A percentile compares a stretch with the other conserved stretches of the same genome.
Evolutionary conservation across 2,329 filamentous ascomycete species (phyloP).

Genomic region (Ascocoryne sarcoides): DNA sequence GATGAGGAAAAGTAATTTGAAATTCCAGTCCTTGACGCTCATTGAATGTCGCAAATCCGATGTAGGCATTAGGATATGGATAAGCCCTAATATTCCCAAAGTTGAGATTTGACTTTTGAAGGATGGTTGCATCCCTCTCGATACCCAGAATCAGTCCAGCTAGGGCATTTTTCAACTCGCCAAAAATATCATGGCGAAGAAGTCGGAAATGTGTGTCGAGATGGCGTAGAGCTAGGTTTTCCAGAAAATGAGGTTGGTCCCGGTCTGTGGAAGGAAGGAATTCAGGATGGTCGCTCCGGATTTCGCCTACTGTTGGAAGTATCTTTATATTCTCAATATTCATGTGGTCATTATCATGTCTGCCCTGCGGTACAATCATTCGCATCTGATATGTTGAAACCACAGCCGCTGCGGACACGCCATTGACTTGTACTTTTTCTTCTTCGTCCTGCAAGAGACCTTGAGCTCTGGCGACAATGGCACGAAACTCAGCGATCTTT

Average conservation of each 20-base stretch:
- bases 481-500: conserved; percentile 9
- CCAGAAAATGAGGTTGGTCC: conserved; percentile 32
- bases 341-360: conserved; percentile 23
- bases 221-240: conserved; percentile 23
- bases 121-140: conserved; percentile 9
- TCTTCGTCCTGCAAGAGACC: conserved; percentile 7
- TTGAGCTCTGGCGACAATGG: conserved; percentile 11
- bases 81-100: conserved; percentile 15
- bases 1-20: conserved; percentile 38
- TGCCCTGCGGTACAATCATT: conserved; percentile 8
- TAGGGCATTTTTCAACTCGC: conserved; percentile 37
- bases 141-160: conserved; percentile 15
- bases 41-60: conserved; percentile 13
- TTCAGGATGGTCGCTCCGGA: conserved; percentile 32
- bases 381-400: conserved; percentile 15
- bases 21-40: conserved; percentile 34
- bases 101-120: conserved; percentile 13
- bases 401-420: conserved; percentile 8
- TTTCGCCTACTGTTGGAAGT: conserved; percentile 28
- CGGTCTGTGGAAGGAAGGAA: conserved; percentile 27
- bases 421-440: background rate
- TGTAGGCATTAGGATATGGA: conserved; percentile 24
- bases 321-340: conserved; percentile 28
- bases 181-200: conserved; percentile 40
- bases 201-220: conserved; percentile 25